Evolutionary conservation across 805 yeast species (phyloP), one percentile per base, ranked within the genome.

Genomic region (Ogataea ganodermae): DNA sequence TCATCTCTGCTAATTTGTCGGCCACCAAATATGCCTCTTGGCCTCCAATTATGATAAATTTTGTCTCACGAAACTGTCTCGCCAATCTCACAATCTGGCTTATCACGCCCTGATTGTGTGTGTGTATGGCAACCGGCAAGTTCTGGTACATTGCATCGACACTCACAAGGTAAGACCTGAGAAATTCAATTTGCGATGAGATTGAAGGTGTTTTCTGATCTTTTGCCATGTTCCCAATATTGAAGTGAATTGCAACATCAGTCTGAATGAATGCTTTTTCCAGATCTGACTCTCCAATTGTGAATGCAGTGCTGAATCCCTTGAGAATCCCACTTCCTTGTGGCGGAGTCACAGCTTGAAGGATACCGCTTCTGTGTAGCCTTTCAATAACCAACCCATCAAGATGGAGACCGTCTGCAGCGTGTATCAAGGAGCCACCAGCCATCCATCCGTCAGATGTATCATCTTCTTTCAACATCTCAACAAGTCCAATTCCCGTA

Each of bases 171-270:
- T 30, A 30, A 4, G 17, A 13, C 17, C 17, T 30, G 9, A 30
- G 33, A 30, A 13, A 30, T 16, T 30, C 33, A 6, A 30, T 30
- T 8, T 30, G 33, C n/a, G 33, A n/a, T n/a, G 33, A 30, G 14
- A 30, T 30, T 4, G 33, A n/a, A 3, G 33, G 33, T 4, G 18
- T 27, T 4, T 5, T 13, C 33, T 30, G 18, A 8, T 16, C 18
- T 16, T 30, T 30, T 4, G 33, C 33, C 6, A 13, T 5, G 17
- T 30, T 30, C 16, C 33, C 33, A n/a, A 30, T 30, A n/a, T 13
- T 30, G 17, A 30, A 30, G 14, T 30, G 33, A n/a, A 30, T n/a
- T n/a, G 33, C 33, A 30, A 30, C 33, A n/a, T 30, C 33, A n/a
- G n/a, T 30, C 17, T n/a, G 17, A 18, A 18, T 30, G 7, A 30